phyloP scores from a whole-genome alignment of 139 green algal species.

The Chlorella sp. region DNA sequence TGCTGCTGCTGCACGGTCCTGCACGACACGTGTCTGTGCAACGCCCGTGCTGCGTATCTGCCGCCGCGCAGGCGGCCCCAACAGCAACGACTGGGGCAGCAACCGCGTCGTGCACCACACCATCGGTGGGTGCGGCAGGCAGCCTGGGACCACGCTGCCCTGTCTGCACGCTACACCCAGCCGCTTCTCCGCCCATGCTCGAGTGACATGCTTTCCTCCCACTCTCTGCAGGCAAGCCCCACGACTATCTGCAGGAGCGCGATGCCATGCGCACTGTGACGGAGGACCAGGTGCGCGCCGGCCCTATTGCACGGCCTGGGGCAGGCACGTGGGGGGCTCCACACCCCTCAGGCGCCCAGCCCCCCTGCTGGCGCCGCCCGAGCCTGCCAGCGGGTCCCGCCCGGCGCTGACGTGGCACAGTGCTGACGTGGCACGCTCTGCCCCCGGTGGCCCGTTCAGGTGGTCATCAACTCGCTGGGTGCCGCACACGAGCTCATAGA shows the following conservation, averaged over 20 bases:
- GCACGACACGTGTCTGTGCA: no score
- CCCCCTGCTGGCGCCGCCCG: neutral
- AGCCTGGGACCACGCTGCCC: no score
- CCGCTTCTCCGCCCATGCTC: no score
- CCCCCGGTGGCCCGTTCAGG: neutral
- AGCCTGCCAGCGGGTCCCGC: no score
- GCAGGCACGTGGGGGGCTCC: neutral
- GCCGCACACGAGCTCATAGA: constrained; percentile 74
- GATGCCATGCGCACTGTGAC: constrained; percentile 74
- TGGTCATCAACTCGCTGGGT: constrained; percentile 43
- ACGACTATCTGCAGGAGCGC: constrained; percentile 66
- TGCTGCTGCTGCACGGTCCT: no score
- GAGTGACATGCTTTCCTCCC: no score
- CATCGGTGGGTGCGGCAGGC: constrained; percentile 49
- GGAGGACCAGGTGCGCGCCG: constrained; percentile 54
- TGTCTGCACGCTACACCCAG: no score
- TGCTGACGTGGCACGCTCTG: no score
- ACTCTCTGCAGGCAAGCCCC: constrained; percentile 59
- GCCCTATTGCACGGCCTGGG: no score
- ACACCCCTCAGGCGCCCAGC: neutral
- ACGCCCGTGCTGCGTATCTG: no score
- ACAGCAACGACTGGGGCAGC: constrained; percentile 73
- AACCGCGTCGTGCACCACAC: constrained; percentile 84
- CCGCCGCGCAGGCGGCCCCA: no score
- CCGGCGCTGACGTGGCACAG: no score